Conservation (phyloP, 1,284 basidiomycete species). For the Phellopilus nigrolimitatus region DNA sequence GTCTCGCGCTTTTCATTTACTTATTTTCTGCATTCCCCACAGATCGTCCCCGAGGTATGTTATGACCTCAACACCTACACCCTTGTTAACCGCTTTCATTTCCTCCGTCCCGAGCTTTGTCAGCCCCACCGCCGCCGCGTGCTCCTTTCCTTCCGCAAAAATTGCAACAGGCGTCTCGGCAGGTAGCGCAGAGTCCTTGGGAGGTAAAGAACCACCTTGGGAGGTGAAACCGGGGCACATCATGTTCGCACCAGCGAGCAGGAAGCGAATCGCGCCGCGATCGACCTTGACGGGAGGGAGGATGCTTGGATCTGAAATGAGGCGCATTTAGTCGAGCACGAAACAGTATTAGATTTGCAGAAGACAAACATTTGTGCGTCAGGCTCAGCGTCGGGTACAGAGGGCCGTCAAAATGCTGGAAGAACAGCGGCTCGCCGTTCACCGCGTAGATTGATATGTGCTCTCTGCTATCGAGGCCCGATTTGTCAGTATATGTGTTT, state of each 20-base stretch:
- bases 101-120: conserved; percentile 84
- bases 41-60: conserved; percentile 88
- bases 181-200: conserved; percentile 63
- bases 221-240: conserved; percentile 97
- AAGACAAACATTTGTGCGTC: conserved; percentile 81
- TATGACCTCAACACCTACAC: conserved; percentile 84
- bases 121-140: conserved; percentile 85
- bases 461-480: conserved; percentile 68
- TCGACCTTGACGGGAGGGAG: conserved; percentile 89
- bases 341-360: conserved; percentile 11
- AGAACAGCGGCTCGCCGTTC: conserved; percentile 84
- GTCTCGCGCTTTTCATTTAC: too few species aligned
- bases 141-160: conserved; percentile 93
- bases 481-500: conserved; percentile 13
- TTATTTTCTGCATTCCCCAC: conserved; percentile 59
- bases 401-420: conserved; percentile 96
- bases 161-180: conserved; percentile 80
- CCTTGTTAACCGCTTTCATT: conserved; percentile 87
- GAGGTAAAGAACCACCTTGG: conserved; percentile 83
- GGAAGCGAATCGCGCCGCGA: conserved; percentile 96
- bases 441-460: conserved; percentile 92
- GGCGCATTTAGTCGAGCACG: conserved; percentile 6
- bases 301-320: conserved; percentile 76
- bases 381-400: conserved; percentile 85
- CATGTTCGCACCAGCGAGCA: conserved; percentile 91